A percentile compares a stretch with the other conserved stretches of the same genome.
Evolutionary conservation across 129 eudicot genomes (phyloP).

Genomic region (Flaveria brownii): DNA sequence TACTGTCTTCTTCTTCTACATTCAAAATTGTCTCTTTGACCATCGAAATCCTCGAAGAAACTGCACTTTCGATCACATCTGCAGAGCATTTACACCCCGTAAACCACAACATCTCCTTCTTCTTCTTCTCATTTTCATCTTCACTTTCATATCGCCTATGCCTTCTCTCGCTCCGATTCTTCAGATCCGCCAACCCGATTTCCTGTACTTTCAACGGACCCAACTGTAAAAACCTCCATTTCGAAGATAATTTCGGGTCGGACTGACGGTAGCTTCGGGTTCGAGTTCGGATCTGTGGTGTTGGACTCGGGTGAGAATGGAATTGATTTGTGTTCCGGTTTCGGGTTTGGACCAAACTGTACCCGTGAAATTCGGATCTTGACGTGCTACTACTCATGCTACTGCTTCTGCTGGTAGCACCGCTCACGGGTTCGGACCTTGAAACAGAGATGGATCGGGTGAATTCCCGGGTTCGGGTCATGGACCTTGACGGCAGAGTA

Average conservation of each 20-base stretch:
- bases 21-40: conserved; percentile 13
- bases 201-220: conserved; percentile 65
- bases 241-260: conserved; percentile 37
- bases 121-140: conserved; percentile 4
- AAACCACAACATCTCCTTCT: conserved; percentile 32
- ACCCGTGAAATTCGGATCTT: conserved; percentile 21
- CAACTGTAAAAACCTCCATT: conserved; percentile 56
- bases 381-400: conserved; percentile 34
- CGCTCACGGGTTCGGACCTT: conserved; percentile 50
- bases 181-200: conserved; percentile 53
- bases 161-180: conserved; percentile 47
- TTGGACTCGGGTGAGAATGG: conserved; percentile 82
- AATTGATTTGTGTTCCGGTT: conserved; percentile 46
- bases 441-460: conserved; percentile 26
- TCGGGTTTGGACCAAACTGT: conserved; percentile 12
- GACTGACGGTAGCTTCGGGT: conserved; percentile 11
- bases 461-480: conserved; percentile 16
- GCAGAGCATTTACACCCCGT: conserved; percentile 58
- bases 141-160: conserved; percentile 22
- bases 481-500: conserved; percentile 28
- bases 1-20: conserved; percentile 2
- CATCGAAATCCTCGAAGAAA: conserved; percentile 26
- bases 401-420: conserved; percentile 34
- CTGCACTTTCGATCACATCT: conserved; percentile 38
- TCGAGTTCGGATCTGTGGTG: conserved; percentile 51